Percentiles rank a stretch among this genome's conserved stretches.
These are phyloP conservation scores for Cyphellophora attinorum DNA, from an alignment of 2,329 filamentous ascomycete species.

Conservation along the genomic window DNA sequence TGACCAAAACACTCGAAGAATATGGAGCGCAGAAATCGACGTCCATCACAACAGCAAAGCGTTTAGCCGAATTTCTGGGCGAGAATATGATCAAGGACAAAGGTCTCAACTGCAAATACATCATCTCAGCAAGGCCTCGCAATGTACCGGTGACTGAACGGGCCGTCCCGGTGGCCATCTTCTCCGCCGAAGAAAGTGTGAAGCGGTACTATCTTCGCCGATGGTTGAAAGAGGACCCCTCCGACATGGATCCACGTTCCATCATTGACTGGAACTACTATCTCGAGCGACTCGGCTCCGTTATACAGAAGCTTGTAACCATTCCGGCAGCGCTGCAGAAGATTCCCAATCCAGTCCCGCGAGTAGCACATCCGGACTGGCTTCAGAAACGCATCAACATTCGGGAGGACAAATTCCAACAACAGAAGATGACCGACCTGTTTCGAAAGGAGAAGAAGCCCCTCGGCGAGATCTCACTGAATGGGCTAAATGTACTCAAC, in stretches of 20 bases:
- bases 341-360: slow-evolving; percentile 83
- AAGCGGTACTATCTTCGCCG: slow-evolving; percentile 87
- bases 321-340: slow-evolving; percentile 96
- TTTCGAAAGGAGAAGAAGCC: slow-evolving; percentile 46
- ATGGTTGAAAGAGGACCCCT: slow-evolving; percentile 89
- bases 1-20: slow-evolving; percentile 94
- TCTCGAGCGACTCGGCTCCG: slow-evolving; percentile 84
- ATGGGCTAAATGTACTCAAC: slow-evolving; percentile 54
- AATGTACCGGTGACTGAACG: slow-evolving; percentile 90
- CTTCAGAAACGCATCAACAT: slow-evolving; percentile 84
- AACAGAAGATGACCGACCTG: slow-evolving; percentile 95
- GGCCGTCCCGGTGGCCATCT: slow-evolving; percentile 91
- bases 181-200: slow-evolving; percentile 80
- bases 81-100: slow-evolving; percentile 99
- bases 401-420: slow-evolving; percentile 96
- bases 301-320: slow-evolving; percentile 97
- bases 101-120: slow-evolving; percentile 98
- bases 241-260: slow-evolving; percentile 78
- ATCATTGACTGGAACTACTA: slow-evolving; percentile 98
- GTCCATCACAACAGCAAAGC: slow-evolving; percentile 95
- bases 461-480: slow-evolving; percentile 49
- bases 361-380: slow-evolving; percentile 94
- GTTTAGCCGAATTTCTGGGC: slow-evolving; percentile 88
- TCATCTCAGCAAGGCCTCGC: slow-evolving; percentile 80
- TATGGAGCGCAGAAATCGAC: slow-evolving; percentile 95